These are phyloP conservation scores for Saccharomyces paradoxus DNA, from an alignment of 805 yeast species.

Conservation along the genomic window DNA sequence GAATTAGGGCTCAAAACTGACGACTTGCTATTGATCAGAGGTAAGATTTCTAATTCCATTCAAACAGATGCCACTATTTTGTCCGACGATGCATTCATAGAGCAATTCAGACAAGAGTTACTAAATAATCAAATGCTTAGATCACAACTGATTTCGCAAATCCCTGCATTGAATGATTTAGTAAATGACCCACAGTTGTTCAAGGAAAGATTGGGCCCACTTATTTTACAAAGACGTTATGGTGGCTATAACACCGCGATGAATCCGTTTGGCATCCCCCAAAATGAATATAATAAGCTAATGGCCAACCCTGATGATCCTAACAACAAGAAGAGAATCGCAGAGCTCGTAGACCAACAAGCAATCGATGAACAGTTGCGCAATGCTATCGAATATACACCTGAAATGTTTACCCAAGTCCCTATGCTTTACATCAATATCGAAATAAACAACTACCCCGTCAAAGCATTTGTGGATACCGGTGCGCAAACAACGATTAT, in stretches of 20 bases:
- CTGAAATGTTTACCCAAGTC: slow-evolving; percentile 80
- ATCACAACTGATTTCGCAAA: slow-evolving; percentile 30
- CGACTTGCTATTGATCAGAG: slow-evolving; percentile 44
- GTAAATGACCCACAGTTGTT: slow-evolving; percentile 44
- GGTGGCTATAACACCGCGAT: slow-evolving; percentile 3
- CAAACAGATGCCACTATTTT: slow-evolving; percentile 1
- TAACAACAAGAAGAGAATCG: slow-evolving; percentile 53
- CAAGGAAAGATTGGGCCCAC: slow-evolving; percentile 33
- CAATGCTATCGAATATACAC: slow-evolving; percentile 77
- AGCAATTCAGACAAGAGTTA: slow-evolving; percentile 42
- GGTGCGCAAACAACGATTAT: slow-evolving; percentile 91
- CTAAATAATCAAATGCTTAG: slow-evolving; percentile 35
- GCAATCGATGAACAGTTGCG: slow-evolving; percentile 74
- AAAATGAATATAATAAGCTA: slow-evolving; percentile 42
- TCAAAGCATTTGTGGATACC: slow-evolving; percentile 91
- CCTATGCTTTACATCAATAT: slow-evolving; percentile 76
- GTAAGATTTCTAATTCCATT: slow-evolving; percentile 14
- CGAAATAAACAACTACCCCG: slow-evolving; percentile 68
- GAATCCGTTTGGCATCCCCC: slow-evolving; percentile 32
- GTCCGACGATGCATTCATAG: slow-evolving; percentile 31
- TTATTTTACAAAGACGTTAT: slow-evolving; percentile 29
- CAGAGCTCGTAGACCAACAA: slow-evolving; percentile 60
- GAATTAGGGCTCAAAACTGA: slow-evolving; percentile 45
- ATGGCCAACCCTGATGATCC: slow-evolving; percentile 65
- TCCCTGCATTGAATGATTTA: slow-evolving; percentile 42